Evolutionary conservation across 108 stramenopile species (phyloP).

Genomic region (Chaetoceros tenuissimus): DNA sequence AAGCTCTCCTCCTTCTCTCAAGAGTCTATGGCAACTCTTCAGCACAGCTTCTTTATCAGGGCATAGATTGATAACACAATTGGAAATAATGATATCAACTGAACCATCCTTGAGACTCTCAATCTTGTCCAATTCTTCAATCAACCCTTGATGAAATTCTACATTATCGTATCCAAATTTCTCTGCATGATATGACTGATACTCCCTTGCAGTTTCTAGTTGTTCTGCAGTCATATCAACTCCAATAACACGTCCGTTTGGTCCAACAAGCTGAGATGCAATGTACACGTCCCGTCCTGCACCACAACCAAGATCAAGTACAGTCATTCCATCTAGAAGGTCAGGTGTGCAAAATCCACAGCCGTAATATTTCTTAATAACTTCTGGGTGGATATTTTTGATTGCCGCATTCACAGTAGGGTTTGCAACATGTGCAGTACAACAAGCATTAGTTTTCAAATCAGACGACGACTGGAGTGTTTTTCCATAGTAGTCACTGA

Average conservation of each 20-base stretch:
- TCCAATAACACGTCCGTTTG: conserved; percentile 81
- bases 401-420: conserved; percentile 64
- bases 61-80: conserved; percentile 97
- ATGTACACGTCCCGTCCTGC: conserved; percentile 93
- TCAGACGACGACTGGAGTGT: conserved; percentile 74
- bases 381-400: conserved; percentile 72
- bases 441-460: conserved; percentile 94
- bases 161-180: conserved; percentile 88
- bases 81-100: conserved; percentile 93
- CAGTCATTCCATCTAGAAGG: conserved; percentile 63
- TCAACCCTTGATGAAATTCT: conserved; percentile 83
- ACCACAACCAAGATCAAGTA: conserved; percentile 93
- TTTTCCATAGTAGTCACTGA: conserved; percentile 79
- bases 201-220: conserved; percentile 76
- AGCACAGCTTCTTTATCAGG: conserved; percentile 91
- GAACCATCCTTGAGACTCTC: conserved; percentile 48
- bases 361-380: conserved; percentile 89
- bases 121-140: conserved; percentile 81
- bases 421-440: conserved; percentile 74
- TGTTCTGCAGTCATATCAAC: conserved; percentile 98
- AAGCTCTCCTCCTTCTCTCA: conserved; percentile 92
- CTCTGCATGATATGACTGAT: conserved; percentile 72
- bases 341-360: conserved; percentile 92
- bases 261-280: conserved; percentile 85
- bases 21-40: conserved; percentile 65